Base-by-base conservation (phyloP, 2,329 filamentous ascomycete genomes). In the Pezicula radicicola region DNA sequence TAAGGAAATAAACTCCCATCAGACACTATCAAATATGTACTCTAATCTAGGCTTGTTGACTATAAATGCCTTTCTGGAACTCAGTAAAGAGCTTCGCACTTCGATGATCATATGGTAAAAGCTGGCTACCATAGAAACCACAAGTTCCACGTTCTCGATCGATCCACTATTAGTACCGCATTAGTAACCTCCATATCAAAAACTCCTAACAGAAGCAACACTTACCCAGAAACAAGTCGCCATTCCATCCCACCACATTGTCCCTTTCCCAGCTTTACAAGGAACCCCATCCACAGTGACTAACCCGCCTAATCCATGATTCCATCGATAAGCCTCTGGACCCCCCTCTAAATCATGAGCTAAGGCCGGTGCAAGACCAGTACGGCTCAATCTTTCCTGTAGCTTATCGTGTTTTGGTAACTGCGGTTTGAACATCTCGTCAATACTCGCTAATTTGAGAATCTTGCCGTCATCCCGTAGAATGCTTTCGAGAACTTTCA, bases 381-480 rank as follows among this genome's bases (percentile, higher is more conserved):
- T 3, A 68, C 25, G 10, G 68, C 1, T 68, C 68, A 27, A 62
- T 63, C 50, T 63, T 67, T 36, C 72, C 64, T 51, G 67, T 58
- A 6, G 59, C 61, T 3, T 67, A 5, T 45, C 68, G 43, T 62
- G 64, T 7, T 68, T 55, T 9, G 66, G 65, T 40, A 69, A 61
- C 7, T 72, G 66, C 0, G 76, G 67, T 51, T 66, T 54, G 56
- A 79, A 80, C 64, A 81, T 70, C 28, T 65, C 55, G 0, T 71
- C 65, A 0, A 73, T 68, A 0, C 70, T 76, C 5, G 63, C 63
- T 0, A 66, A 65, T 25, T 64, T 68, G 9, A 81, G 69, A 0
- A 81, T 57, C 33, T 67, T 73, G 10, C 70, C 73, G 46, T 81
- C 77, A 48, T 80, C 71, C 4, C 66, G 63, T 0, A 81, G 67